Evolutionary conservation across 1,284 basidiomycete species (phyloP).

Genomic region (Marasmius oreades): DNA sequence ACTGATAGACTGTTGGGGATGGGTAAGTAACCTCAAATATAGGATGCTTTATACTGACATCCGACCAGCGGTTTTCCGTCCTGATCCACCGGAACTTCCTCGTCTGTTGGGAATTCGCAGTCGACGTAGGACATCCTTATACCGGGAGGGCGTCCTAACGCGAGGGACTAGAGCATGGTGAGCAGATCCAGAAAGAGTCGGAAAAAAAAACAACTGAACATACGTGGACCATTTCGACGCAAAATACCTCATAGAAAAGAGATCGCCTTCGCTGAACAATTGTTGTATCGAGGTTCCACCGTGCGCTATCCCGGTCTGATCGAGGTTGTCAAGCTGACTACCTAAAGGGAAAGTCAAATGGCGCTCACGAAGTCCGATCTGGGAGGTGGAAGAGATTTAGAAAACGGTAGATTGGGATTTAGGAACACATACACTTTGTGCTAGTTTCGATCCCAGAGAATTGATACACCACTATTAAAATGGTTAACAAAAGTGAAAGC

Average conservation of each 20-base stretch:
- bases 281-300: constrained; percentile 53
- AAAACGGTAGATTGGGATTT: background rate
- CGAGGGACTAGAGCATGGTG: constrained; percentile 37
- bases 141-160: constrained; percentile 52
- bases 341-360: background rate
- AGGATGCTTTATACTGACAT: constrained; percentile 34
- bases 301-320: constrained; percentile 58
- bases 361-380: constrained; percentile 56
- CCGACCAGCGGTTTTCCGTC: constrained; percentile 43
- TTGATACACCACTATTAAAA: constrained; percentile 41
- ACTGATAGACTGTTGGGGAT: constrained; percentile 33
- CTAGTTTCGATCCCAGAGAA: constrained; percentile 50
- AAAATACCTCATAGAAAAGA: constrained; percentile 59
- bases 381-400: constrained; percentile 11
- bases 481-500: background rate
- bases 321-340: background rate
- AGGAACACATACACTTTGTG: constrained; percentile 46
- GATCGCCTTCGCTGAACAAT: constrained; percentile 49
- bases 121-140: constrained; percentile 54
- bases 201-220: constrained; percentile 16
- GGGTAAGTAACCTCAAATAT: background rate
- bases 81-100: constrained; percentile 41
- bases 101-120: constrained; percentile 52
- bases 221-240: constrained; percentile 47
- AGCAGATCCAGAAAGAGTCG: background rate